Evolutionary conservation across 768 basidiomycete genomes (phyloP), one percentile per base, ranked within the genome.

Genomic region (Brasilioporus rufonigricans): DNA sequence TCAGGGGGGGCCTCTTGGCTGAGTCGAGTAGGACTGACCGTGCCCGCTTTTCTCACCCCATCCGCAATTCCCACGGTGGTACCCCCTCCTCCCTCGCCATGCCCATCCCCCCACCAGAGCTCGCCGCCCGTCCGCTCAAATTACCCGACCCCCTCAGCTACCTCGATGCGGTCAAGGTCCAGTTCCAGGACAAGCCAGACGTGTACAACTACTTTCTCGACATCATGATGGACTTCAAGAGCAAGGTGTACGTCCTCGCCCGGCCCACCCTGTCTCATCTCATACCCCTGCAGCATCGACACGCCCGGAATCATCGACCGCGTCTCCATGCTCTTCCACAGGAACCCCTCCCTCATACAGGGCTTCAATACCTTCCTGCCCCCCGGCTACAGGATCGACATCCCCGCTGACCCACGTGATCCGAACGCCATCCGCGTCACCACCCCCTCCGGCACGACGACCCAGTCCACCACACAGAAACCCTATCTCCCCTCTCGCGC

Each of bases 221-320:
- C 70, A 95, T 97, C 67, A 97, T 97, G 97, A 97, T 97, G 77
- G 95, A 98, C 70, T 99, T 99, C 73, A 99, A 99, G 76, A 92
- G 93, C 65, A 92, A 96, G 74, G 77, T 76, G 91, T 93, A 71
- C 76, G 91, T 81, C 27, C 3, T 14, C n/a, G 3, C 38, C n/a
- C 24, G 1, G 36, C 19, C 16, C 21, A 21, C 33, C 27, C 5
- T 24, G 7, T 18, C 41, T 35, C 14, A 44, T 56, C 32, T 61
- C 56, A 54, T 61, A 33, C 31, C 24, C 40, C 21, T 29, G 35
- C 74, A 96, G 94, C 52, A 96, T 98, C 70, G 95, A 98, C 74
- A 98, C 95, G 0, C 95, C 95, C 9, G 94, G 94, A 48, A 95
- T 98, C 67, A 98, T 98, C 68, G 85, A 93, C 62, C 89, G 95